phyloP scores from a whole-genome alignment of 768 basidiomycete species.

The Plicaturopsis crispa region DNA sequence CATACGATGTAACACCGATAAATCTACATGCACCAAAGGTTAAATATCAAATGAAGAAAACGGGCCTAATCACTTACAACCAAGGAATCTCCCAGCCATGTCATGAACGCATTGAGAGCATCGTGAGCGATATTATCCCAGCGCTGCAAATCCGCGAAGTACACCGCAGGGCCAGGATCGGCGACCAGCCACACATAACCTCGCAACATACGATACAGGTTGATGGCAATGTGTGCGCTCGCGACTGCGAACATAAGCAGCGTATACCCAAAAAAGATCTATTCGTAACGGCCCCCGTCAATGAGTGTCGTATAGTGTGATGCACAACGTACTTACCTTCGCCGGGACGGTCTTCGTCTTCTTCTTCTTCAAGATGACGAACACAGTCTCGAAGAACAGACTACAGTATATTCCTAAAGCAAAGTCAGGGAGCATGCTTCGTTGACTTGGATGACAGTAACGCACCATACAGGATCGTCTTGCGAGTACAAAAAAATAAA shows the following conservation, averaged over 20 bases:
- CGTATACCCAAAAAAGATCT: conserved; percentile 8
- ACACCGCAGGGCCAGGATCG: conserved; percentile 4
- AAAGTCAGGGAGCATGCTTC: background rate
- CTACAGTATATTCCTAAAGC: conserved; percentile 10
- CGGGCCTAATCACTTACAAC: conserved; percentile 7
- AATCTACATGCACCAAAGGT: conserved; percentile 11
- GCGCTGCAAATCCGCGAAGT: conserved; percentile 10
- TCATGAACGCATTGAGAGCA: conserved; percentile 9
- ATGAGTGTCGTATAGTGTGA: too few relatives aligned
- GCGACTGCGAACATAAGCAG: conserved; percentile 10
- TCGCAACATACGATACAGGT: conserved; percentile 12
- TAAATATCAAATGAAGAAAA: too few relatives aligned
- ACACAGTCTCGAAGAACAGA: conserved; percentile 10
- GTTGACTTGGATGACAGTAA: background rate
- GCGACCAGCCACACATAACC: conserved; percentile 11
- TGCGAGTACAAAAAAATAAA: background rate
- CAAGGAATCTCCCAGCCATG: conserved; percentile 15
- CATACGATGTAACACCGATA: conserved; percentile 16
- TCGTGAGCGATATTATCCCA: conserved; percentile 15
- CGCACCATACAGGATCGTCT: background rate
- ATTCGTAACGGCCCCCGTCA: too few relatives aligned
- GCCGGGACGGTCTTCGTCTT: conserved; percentile 6
- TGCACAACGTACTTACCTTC: conserved; percentile 3
- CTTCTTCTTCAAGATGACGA: conserved; percentile 7
- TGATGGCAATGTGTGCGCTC: conserved; percentile 12